These are phyloP conservation scores for Leccinum broughii DNA, from an alignment of 768 basidiomycete genomes.

Conservation along the genomic window DNA sequence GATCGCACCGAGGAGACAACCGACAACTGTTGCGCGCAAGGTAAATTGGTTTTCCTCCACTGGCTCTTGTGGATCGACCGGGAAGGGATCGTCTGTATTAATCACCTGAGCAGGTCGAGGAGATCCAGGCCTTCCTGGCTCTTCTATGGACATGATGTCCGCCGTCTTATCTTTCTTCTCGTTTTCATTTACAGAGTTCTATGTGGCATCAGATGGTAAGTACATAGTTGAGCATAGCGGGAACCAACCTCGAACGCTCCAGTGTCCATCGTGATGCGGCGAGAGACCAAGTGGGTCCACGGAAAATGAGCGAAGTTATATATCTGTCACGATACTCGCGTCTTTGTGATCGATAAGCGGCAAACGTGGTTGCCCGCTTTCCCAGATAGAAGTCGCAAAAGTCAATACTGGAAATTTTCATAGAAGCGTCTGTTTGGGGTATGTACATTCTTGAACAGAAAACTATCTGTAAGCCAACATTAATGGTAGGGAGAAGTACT, in stretches of 20 bases:
- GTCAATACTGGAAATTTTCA: no score
- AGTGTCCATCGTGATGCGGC: conserved; percentile 4
- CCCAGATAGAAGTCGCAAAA: not conserved
- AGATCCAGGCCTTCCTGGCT: conserved; percentile 7
- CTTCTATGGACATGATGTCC: conserved; percentile 8
- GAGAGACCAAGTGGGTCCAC: not conserved
- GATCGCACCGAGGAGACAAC: not conserved
- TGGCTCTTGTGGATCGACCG: not conserved
- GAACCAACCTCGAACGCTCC: conserved; percentile 2
- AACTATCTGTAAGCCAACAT: no score
- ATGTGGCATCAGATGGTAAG: not conserved
- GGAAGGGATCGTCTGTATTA: conserved; percentile 5
- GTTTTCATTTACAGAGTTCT: conserved; percentile 9
- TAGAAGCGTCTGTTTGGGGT: no score
- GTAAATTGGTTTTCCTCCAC: conserved; percentile 6
- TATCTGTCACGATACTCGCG: not conserved
- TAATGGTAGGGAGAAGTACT: no score
- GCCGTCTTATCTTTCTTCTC: not conserved
- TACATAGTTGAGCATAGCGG: not conserved
- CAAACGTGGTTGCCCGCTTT: not conserved
- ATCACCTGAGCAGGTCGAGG: not conserved
- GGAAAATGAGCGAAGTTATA: not conserved
- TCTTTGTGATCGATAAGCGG: not conserved
- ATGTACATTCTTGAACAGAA: no score
- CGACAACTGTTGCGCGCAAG: not conserved